Evolutionary conservation across 441 rosid genomes (phyloP).

Genomic region (Manihot esculenta): DNA sequence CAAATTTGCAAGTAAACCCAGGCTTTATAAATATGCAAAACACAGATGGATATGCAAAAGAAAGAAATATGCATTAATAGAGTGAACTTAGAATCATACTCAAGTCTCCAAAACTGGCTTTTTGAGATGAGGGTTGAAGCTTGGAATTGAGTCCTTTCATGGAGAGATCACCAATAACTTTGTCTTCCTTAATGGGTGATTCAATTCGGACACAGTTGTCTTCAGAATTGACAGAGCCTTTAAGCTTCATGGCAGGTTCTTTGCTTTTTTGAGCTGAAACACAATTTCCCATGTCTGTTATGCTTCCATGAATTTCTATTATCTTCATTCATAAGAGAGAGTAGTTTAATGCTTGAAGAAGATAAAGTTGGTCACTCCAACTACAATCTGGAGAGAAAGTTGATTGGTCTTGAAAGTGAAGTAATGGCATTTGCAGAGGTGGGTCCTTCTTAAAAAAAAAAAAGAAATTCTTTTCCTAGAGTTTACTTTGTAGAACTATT

Average conservation of each 20-base stretch:
- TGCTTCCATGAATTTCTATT: slow-evolving; percentile 10
- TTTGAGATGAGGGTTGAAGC: slow-evolving; percentile 20
- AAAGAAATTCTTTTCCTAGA: not conserved
- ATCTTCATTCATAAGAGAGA: slow-evolving; percentile 19
- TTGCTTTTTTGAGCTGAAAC: slow-evolving; percentile 26
- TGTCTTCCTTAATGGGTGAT: slow-evolving; percentile 31
- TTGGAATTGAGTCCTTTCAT: slow-evolving; percentile 19
- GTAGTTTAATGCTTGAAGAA: slow-evolving; percentile 30
- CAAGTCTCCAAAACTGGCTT: slow-evolving; percentile 25
- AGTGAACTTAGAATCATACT: slow-evolving; percentile 34
- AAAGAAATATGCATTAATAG: not conserved
- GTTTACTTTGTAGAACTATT: not conserved
- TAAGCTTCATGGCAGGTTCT: slow-evolving; percentile 30
- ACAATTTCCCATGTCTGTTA: slow-evolving; percentile 46
- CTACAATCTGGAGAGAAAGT: slow-evolving; percentile 27
- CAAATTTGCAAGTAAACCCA: not conserved
- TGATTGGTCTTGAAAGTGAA: slow-evolving; percentile 62
- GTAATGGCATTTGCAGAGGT: slow-evolving; percentile 39
- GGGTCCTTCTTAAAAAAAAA: slow-evolving; percentile 42
- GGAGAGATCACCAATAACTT: slow-evolving; percentile 16
- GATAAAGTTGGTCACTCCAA: slow-evolving; percentile 30
- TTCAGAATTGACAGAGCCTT: slow-evolving; percentile 7
- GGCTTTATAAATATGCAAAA: not conserved
- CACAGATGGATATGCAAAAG: not conserved
- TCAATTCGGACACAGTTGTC: slow-evolving; percentile 21